These are phyloP conservation scores for Tephrocybe sp. DNA, from an alignment of 768 basidiomycete species.

Conservation along the genomic window DNA sequence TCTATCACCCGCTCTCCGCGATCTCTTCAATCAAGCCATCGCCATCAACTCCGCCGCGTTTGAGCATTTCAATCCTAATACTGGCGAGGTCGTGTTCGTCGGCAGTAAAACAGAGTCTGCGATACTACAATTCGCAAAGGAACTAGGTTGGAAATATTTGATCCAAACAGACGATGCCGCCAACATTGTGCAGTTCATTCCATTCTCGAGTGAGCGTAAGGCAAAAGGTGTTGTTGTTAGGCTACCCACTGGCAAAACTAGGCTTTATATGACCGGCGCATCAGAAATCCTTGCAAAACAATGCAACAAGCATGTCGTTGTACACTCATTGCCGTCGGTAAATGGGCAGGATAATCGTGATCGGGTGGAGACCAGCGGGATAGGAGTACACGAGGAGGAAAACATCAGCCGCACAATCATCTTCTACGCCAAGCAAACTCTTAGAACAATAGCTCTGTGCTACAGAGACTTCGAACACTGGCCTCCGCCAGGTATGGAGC, in stretches of 20 bases:
- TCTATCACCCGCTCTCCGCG: constrained; percentile 58
- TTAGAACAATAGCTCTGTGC: constrained; percentile 92
- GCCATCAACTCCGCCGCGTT: constrained; percentile 96
- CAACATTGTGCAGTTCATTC: constrained; percentile 80
- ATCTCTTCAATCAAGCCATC: constrained; percentile 82
- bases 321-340: constrained; percentile 36
- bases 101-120: constrained; percentile 97
- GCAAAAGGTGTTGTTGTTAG: constrained; percentile 90
- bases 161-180: constrained; percentile 64
- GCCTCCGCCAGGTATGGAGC: constrained; percentile 62
- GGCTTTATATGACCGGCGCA: constrained; percentile 90
- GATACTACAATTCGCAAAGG: constrained; percentile 80
- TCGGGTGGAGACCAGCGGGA: constrained; percentile 53
- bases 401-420: constrained; percentile 94
- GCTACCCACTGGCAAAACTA: constrained; percentile 49
- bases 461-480: constrained; percentile 85
- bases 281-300: constrained; percentile 87
- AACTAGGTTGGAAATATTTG: constrained; percentile 75
- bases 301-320: constrained; percentile 73
- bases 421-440: constrained; percentile 95
- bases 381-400: constrained; percentile 69
- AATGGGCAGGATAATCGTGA: constrained; percentile 15
- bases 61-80: constrained; percentile 70
- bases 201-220: constrained; percentile 92
- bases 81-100: constrained; percentile 63